A percentile compares a stretch with the other conserved stretches of the same genome.
These are phyloP conservation scores for Naganishia sp. DNA, from an alignment of 1,284 basidiomycete species.

Conservation along the genomic window DNA sequence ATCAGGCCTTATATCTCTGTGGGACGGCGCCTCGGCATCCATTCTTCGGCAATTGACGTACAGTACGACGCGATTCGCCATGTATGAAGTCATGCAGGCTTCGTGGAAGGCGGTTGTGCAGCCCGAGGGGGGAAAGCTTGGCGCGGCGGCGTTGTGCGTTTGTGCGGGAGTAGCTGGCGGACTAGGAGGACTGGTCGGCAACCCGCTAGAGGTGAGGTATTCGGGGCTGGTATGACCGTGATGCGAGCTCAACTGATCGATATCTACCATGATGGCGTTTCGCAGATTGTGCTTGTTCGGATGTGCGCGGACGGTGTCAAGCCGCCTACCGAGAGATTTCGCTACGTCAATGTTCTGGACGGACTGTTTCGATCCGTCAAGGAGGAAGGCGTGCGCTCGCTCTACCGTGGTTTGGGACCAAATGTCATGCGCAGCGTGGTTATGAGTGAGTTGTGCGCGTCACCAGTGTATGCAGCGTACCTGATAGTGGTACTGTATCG, in stretches of 20 bases:
- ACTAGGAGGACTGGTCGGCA: conserved; percentile 39
- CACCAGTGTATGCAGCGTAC: conserved; percentile 16
- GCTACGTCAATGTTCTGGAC: conserved; percentile 39
- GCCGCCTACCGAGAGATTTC: conserved; percentile 35
- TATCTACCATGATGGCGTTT: background rate
- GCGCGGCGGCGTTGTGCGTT: conserved; percentile 31
- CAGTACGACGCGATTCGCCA: conserved; percentile 36
- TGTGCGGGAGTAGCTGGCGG: conserved; percentile 39
- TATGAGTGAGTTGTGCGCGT: conserved; percentile 36
- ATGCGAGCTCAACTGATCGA: background rate
- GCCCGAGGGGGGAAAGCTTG: conserved; percentile 19
- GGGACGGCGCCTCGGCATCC: conserved; percentile 38
- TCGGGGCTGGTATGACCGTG: too few relatives aligned
- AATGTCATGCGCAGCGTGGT: conserved; percentile 37
- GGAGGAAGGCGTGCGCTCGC: conserved; percentile 35
- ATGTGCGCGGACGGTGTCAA: conserved; percentile 40
- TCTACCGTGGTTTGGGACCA: conserved; percentile 35
- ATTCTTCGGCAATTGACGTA: conserved; percentile 40
- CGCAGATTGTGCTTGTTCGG: conserved; percentile 39
- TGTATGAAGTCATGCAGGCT: conserved; percentile 37
- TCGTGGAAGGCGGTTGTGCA: conserved; percentile 17
- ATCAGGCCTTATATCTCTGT: conserved; percentile 35
- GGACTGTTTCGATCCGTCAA: conserved; percentile 37
- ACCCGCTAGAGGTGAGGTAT: conserved; percentile 37
- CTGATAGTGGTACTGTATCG: background rate